Evolutionary conservation across 225 moss, liverwort and hornwort genomes (phyloP).

Genomic region (Anthoceros angustus): DNA sequence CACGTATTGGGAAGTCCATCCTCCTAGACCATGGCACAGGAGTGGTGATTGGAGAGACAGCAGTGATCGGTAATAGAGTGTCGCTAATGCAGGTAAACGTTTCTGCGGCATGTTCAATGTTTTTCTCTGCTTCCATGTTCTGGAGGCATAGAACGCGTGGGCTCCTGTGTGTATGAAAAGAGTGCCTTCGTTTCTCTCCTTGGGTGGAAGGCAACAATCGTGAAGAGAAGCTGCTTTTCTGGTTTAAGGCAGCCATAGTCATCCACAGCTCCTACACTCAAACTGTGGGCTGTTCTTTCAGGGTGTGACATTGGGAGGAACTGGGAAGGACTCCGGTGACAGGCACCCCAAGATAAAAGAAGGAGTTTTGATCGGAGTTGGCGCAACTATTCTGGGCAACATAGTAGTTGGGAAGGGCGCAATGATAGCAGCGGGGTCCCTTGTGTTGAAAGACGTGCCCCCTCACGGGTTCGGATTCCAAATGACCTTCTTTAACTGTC

Average conservation of each 20-base stretch:
- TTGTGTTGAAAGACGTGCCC: constrained; percentile 83
- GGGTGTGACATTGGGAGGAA: constrained; percentile 96
- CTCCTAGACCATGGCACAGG: constrained; percentile 93
- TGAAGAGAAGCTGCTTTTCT: too few relatives aligned
- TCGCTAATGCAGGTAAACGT: constrained; percentile 63
- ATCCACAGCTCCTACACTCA: too few relatives aligned
- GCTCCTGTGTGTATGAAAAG: not conserved
- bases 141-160: not conserved
- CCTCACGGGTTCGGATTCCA: constrained; percentile 44
- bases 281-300: constrained; percentile 13
- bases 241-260: too few relatives aligned
- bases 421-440: constrained; percentile 92
- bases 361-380: constrained; percentile 90
- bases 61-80: constrained; percentile 74
- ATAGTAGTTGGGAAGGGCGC: constrained; percentile 84
- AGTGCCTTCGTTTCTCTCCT: too few relatives aligned
- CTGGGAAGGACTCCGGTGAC: constrained; percentile 77
- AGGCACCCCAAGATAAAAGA: constrained; percentile 88
- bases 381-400: constrained; percentile 82
- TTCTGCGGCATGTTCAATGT: too few relatives aligned
- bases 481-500: not conserved
- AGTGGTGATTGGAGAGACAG: constrained; percentile 91
- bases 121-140: not conserved
- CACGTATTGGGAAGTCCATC: constrained; percentile 73
- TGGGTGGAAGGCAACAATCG: too few relatives aligned